Percentiles rank a stretch among this genome's conserved stretches.
Evolutionary conservation across 1,139 yeast genomes (phyloP).

Genomic region (Meyerozyma smithsonii): DNA sequence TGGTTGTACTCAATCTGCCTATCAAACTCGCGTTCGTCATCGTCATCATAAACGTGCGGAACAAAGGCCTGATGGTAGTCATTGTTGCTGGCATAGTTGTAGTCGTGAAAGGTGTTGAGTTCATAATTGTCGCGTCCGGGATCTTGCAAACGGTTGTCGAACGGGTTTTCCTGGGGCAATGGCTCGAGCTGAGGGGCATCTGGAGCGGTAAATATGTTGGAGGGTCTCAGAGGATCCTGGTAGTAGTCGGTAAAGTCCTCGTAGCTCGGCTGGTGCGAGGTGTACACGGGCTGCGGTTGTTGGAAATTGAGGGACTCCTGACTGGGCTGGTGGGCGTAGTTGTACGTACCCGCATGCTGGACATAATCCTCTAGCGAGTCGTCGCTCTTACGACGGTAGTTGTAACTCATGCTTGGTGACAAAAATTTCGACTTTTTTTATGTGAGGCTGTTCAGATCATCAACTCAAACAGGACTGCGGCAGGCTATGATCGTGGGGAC

Average conservation of each 20-base stretch:
- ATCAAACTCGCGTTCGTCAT: slow-evolving; percentile 40
- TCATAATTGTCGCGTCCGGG: slow-evolving; percentile 6
- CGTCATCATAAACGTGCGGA: slow-evolving; percentile 44
- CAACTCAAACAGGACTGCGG: neutral
- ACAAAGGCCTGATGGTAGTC: slow-evolving; percentile 39
- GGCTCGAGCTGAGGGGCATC: slow-evolving; percentile 5
- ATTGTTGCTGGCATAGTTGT: slow-evolving; percentile 4
- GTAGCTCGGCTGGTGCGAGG: slow-evolving; percentile 4
- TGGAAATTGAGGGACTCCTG: slow-evolving; percentile 8
- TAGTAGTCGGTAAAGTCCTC: slow-evolving; percentile 11
- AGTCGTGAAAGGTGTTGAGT: slow-evolving; percentile 6
- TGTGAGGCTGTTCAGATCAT: neutral
- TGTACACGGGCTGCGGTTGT: slow-evolving; percentile 10
- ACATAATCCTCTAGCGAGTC: slow-evolving; percentile 1
- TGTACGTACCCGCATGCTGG: slow-evolving; percentile 1
- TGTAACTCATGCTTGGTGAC: neutral
- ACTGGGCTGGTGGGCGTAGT: slow-evolving; percentile 1
- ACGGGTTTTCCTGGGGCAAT: slow-evolving; percentile 7
- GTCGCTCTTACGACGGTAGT: slow-evolving; percentile 2
- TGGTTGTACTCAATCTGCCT: slow-evolving; percentile 36
- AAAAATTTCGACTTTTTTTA: neutral
- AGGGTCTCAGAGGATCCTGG: slow-evolving; percentile 8
- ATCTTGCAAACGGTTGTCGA: slow-evolving; percentile 8
- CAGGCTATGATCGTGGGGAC: neutral
- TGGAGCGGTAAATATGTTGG: slow-evolving; percentile 8